Conservation (phyloP, 371 early-diverging fungal genomes). For the Mucor velutinosus region DNA sequence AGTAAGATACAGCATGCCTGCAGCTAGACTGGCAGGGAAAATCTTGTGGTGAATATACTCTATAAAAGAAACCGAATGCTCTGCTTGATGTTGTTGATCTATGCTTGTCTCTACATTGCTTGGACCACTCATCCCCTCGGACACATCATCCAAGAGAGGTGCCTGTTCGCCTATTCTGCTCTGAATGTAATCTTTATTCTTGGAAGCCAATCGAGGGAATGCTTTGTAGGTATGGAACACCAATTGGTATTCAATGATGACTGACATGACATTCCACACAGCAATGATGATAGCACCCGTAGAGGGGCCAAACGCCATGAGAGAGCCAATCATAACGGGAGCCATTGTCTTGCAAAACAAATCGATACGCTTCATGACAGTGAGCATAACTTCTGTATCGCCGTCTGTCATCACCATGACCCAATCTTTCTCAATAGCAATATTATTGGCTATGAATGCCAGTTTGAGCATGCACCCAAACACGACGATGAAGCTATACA, state of each 20-base stretch:
- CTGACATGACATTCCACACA: background rate
- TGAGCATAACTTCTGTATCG: conserved; percentile 1
- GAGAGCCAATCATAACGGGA: conserved; percentile 5
- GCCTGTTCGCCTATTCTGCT: background rate
- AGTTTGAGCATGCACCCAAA: conserved; percentile 1
- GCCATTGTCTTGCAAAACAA: conserved; percentile 8
- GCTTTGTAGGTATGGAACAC: conserved; percentile 3
- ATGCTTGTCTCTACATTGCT: background rate
- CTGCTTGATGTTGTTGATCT: background rate
- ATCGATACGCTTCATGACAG: conserved; percentile 6
- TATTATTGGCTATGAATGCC: conserved; percentile 2
- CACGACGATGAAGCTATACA: background rate
- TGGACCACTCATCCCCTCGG: background rate
- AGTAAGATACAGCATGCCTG: background rate
- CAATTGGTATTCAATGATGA: background rate
- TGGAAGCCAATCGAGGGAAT: background rate
- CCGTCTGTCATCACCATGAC: conserved; percentile 1
- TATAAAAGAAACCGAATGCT: background rate
- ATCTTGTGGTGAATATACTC: background rate
- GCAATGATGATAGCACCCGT: conserved; percentile 1
- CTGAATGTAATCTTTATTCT: background rate
- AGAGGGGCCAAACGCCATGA: background rate
- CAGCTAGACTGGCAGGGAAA: background rate
- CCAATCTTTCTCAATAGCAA: conserved; percentile 8
- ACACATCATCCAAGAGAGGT: background rate